Conservation (phyloP, 2,329 filamentous ascomycete species). For the Calycina marina region DNA sequence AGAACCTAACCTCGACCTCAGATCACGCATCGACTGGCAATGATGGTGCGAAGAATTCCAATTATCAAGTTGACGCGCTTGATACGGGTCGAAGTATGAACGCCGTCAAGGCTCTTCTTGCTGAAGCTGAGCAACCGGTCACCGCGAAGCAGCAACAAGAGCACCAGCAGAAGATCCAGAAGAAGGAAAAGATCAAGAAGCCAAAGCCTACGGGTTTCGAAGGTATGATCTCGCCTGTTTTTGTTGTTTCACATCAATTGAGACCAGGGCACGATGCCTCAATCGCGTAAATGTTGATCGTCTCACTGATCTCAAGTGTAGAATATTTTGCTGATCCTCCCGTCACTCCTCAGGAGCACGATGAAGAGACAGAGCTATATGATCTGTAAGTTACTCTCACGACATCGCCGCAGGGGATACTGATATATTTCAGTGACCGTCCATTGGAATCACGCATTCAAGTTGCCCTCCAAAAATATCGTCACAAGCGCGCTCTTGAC, state of each 20-base stretch:
- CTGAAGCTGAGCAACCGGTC: too few relatives aligned
- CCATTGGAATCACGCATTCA: slow-evolving; percentile 48
- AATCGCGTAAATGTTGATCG: too few relatives aligned
- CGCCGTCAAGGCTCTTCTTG: not conserved
- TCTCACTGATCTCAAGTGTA: slow-evolving; percentile 15
- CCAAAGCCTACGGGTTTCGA: slow-evolving; percentile 51
- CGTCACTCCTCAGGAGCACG: slow-evolving; percentile 51
- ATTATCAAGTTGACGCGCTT: too few relatives aligned
- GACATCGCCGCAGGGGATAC: not conserved
- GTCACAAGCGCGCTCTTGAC: slow-evolving; percentile 60
- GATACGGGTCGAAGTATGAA: too few relatives aligned
- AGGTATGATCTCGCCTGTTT: slow-evolving; percentile 28
- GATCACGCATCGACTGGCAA: too few relatives aligned
- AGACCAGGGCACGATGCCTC: not conserved
- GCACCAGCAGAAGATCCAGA: slow-evolving; percentile 30
- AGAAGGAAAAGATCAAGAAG: slow-evolving; percentile 21
- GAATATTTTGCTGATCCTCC: slow-evolving; percentile 71
- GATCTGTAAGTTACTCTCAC: slow-evolving; percentile 33
- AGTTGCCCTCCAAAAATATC: slow-evolving; percentile 69
- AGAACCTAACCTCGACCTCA: too few relatives aligned
- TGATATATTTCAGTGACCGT: slow-evolving; percentile 1
- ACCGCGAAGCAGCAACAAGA: slow-evolving; percentile 13
- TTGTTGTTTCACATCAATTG: not conserved
- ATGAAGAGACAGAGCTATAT: slow-evolving; percentile 57
- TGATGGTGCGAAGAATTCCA: too few relatives aligned